Base-by-base conservation (phyloP, 306 rosid species). In the Dryas octopetala region DNA sequence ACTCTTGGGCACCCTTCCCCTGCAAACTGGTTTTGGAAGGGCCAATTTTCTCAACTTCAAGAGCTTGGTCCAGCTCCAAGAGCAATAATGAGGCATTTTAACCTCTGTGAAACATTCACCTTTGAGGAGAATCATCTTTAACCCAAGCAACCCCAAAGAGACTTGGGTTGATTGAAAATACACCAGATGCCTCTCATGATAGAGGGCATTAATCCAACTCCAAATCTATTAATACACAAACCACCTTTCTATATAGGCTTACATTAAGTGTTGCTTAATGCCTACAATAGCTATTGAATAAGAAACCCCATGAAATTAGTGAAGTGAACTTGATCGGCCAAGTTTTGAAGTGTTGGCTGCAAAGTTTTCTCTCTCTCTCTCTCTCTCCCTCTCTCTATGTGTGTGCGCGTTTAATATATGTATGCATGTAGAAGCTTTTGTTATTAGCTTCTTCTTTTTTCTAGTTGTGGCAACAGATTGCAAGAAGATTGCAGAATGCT, bases 401-500 rank as follows among this genome's bases (percentile, higher is more conserved):
- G 12, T 59, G 5, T 16, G 10, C 16, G 13, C 60, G 48, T 48
- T 45, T 28, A 28, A 28, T 28, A 28, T 28, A 28, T 28, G 32
- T 28, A 41, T 52, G 59, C 19, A 19, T 66, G 72, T 9, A 11
- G 38, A 14, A 59, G 32, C 32, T 11, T 9, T 60, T 12, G 40
- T 44, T 19, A 15, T 79, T 62, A 53, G 44, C 74, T 78, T 61
- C 26, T 23, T 75, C 32, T 53, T 62, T 55, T 28, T 61, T 83
- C 62, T 75, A 95, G 98, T 95, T 84, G 97, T 95, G 84, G 98
- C 97, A 14, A 95, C 98, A 6, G 98, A 95, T 75, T 96, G 92
- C 62, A 93, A 89, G 68, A 89, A 66, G 85, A 95, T 95, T 84
- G 97, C 91, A 69, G 85, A 90, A 32, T 95, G 98, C 89, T 95